These are phyloP conservation scores for Fonsecaea monophora DNA, from an alignment of 2,329 filamentous ascomycete species.

Conservation along the genomic window DNA sequence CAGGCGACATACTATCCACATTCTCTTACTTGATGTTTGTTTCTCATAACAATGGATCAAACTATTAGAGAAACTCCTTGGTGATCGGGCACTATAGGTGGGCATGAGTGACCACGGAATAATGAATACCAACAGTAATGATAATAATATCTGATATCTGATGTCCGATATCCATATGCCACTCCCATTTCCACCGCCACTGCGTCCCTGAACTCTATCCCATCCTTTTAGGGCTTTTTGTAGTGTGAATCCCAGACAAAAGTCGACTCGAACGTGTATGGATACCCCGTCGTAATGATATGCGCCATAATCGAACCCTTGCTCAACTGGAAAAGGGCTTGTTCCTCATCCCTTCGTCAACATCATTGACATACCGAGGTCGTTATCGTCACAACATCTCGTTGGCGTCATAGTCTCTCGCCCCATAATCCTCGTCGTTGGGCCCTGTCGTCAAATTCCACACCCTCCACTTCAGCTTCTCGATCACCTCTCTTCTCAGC, in stretches of 20 bases:
- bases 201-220: not conserved
- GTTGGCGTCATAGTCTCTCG: not conserved
- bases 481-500: slow-evolving; percentile 64
- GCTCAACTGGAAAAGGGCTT: not conserved
- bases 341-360: not conserved
- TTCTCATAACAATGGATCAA: too few species aligned
- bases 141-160: not conserved
- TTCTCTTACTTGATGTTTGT: too few species aligned
- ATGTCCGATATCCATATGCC: not conserved
- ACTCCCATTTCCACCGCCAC: not conserved
- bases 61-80: too few species aligned
- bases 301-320: not conserved
- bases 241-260: not conserved
- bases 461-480: slow-evolving; percentile 60
- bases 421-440: not conserved
- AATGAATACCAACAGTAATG: not conserved
- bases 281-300: not conserved
- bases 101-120: too few species aligned
- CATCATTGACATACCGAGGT: not conserved
- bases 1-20: too few species aligned
- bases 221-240: not conserved
- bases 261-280: not conserved
- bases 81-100: too few species aligned
- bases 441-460: slow-evolving; percentile 46
- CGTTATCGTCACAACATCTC: slow-evolving; percentile 4